Percentiles rank a stretch among this genome's conserved stretches.
Evolutionary conservation across 768 basidiomycete species (phyloP).

Genomic region (Podaxis sp.): DNA sequence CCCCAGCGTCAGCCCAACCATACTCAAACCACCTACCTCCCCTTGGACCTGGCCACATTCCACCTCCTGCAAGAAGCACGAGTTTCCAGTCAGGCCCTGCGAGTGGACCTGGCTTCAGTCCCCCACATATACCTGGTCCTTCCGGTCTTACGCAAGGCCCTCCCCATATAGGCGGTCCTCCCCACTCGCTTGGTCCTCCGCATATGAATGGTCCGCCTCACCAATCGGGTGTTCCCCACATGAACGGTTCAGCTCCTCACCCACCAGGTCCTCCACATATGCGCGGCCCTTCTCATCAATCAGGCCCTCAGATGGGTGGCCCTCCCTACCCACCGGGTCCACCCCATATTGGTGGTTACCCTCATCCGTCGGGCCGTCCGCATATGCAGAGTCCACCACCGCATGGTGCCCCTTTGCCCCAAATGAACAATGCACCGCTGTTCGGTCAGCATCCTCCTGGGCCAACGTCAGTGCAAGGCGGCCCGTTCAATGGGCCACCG

Average conservation of each 20-base stretch:
- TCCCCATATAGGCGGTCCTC: conserved; percentile 1
- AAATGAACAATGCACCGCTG: not conserved
- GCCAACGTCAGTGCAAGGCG: not conserved
- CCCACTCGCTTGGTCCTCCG: not conserved
- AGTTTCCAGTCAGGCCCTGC: conserved; percentile 30
- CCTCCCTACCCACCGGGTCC: not conserved
- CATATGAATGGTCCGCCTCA: not conserved
- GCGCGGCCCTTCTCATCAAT: not conserved
- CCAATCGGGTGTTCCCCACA: not conserved
- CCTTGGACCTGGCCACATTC: conserved; percentile 32
- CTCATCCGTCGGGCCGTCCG: not conserved
- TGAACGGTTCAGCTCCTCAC: not conserved
- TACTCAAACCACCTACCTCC: conserved; percentile 31
- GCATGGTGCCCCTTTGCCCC: conserved; percentile 9
- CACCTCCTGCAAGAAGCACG: conserved; percentile 39
- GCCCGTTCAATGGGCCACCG: conserved; percentile 4
- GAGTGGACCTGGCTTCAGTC: conserved; percentile 24
- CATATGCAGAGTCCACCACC: conserved; percentile 5
- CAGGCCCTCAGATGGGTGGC: conserved; percentile 1
- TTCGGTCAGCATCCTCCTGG: not conserved
- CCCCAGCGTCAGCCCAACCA: conserved; percentile 33
- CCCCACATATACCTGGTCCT: conserved; percentile 21
- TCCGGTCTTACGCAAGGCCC: conserved; percentile 3
- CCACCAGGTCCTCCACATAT: conserved; percentile 4
- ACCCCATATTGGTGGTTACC: not conserved